Conservation (phyloP, 306 rosid genomes). For the Cicer arietinum region DNA sequence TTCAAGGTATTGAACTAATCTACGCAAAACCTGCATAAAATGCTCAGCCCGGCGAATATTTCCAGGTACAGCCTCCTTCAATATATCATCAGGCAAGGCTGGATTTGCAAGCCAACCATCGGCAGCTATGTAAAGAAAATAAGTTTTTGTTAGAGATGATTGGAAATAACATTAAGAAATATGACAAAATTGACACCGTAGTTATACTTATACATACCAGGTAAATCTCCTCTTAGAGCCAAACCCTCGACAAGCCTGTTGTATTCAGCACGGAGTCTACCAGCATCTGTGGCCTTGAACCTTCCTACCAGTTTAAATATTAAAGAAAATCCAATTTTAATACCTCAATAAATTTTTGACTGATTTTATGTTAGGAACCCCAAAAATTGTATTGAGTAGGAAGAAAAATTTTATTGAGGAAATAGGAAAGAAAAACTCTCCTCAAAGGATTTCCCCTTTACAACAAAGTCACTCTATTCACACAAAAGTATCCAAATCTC, state of each 20-base stretch:
- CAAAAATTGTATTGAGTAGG: no score
- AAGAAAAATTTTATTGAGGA: no score
- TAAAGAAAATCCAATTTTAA: constrained; percentile 48
- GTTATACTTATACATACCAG: constrained; percentile 54
- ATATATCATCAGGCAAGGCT: constrained; percentile 90
- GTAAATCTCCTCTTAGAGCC: constrained; percentile 90
- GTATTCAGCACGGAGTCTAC: constrained; percentile 92
- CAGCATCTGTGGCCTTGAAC: constrained; percentile 97
- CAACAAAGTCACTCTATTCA: no score
- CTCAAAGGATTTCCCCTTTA: no score
- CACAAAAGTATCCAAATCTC: no score
- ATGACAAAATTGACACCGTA: not conserved
- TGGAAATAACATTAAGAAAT: constrained; percentile 9
- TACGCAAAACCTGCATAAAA: constrained; percentile 79
- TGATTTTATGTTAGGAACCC: no score
- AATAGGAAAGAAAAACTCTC: no score
- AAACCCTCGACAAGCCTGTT: constrained; percentile 90
- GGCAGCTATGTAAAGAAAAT: constrained; percentile 58
- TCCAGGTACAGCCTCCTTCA: constrained; percentile 98
- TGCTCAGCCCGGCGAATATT: constrained; percentile 93
- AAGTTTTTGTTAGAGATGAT: constrained; percentile 33
- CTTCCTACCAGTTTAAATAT: constrained; percentile 89
- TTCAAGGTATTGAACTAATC: constrained; percentile 90
- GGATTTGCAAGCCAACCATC: constrained; percentile 95
- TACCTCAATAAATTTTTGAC: no score